phyloP scores from a whole-genome alignment of 2,329 filamentous ascomycete genomes.

The Scopulariopsis brevicaulis region DNA sequence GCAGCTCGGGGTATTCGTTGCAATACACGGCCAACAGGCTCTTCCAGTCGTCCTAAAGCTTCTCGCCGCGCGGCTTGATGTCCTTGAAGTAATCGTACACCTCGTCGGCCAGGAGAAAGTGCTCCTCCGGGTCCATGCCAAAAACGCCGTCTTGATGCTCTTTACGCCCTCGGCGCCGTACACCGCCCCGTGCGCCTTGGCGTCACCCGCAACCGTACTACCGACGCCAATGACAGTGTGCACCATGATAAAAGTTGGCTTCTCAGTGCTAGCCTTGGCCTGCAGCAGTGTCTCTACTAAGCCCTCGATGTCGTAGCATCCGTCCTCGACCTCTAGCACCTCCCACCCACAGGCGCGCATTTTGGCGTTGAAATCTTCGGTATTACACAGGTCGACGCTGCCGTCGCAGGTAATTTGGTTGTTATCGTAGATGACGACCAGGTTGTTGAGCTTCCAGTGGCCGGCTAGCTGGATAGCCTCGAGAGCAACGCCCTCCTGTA shows the following conservation, averaged over 20 bases:
- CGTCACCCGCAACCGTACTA: conserved; percentile 84
- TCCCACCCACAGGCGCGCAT: conserved; percentile 99
- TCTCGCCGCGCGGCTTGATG: conserved; percentile 75
- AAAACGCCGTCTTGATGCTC: conserved; percentile 87
- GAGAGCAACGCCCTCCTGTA: conserved; percentile 94
- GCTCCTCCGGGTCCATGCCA: conserved; percentile 92
- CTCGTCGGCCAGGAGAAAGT: conserved; percentile 84
- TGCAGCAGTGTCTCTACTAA: conserved; percentile 84
- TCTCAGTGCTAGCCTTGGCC: conserved; percentile 81
- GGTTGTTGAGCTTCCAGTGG: conserved; percentile 94
- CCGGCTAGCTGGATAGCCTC: conserved; percentile 89
- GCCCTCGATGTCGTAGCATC: conserved; percentile 74
- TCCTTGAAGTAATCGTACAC: conserved; percentile 88
- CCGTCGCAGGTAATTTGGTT: conserved; percentile 96
- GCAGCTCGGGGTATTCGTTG: conserved; percentile 64
- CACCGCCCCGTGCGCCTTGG: conserved; percentile 90
- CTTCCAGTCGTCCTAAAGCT: conserved; percentile 91
- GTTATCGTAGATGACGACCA: conserved; percentile 95
- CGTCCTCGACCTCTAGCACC: conserved; percentile 69
- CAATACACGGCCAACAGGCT: conserved; percentile 80
- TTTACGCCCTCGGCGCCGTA: conserved; percentile 91
- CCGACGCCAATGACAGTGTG: conserved; percentile 96
- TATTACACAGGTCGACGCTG: conserved; percentile 92
- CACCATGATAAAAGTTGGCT: conserved; percentile 94
- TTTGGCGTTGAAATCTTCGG: conserved; percentile 87